phyloP scores from a whole-genome alignment of 345 rosid genomes.

The Citrus unshiu region DNA sequence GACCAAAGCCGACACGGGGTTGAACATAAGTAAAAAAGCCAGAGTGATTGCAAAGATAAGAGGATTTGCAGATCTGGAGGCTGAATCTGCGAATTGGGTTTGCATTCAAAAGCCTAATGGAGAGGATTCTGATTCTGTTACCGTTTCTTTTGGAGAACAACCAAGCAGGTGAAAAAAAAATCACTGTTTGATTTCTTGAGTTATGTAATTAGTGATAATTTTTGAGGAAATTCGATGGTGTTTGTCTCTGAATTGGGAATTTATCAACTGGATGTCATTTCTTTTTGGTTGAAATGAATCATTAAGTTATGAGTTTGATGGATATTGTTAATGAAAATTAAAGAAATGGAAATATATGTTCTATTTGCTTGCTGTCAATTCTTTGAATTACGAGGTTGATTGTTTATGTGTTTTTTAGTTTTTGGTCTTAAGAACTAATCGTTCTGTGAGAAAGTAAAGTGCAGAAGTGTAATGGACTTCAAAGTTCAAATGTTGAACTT shows the following conservation, averaged over 20 bases:
- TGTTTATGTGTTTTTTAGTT: not conserved
- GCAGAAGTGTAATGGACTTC: not conserved
- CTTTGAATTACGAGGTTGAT: not conserved
- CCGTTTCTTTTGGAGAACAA: constrained; percentile 48
- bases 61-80: constrained; percentile 27
- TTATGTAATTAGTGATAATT: not conserved
- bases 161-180: constrained; percentile 28
- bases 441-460: not conserved
- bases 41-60: constrained; percentile 68
- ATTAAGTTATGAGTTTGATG: not conserved
- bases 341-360: not conserved
- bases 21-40: constrained; percentile 16
- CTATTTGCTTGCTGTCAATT: not conserved
- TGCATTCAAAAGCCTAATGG: constrained; percentile 43
- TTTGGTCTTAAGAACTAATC: not conserved
- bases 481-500: not conserved
- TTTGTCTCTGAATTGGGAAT: not conserved
- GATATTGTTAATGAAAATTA: not conserved
- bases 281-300: not conserved
- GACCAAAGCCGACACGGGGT: not conserved
- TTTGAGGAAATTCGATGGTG: not conserved
- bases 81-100: constrained; percentile 24
- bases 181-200: not conserved
- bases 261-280: not conserved
- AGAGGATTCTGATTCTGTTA: constrained; percentile 35